Base-by-base conservation (phyloP, 495 filamentous ascomycete species). In the Glonium stellatum region DNA sequence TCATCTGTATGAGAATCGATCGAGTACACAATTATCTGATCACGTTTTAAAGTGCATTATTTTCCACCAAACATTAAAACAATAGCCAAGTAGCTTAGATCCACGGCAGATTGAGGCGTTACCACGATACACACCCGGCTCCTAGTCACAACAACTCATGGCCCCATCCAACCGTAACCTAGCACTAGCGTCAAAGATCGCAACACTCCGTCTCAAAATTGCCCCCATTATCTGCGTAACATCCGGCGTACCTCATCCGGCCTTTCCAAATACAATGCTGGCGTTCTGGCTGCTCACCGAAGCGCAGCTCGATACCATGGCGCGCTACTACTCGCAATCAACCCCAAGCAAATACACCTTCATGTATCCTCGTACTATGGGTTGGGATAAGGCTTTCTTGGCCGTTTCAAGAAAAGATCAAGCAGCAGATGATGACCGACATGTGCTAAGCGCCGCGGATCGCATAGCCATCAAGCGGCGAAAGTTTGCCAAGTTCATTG, bases 201-300 rank as follows among this genome's bases (percentile, higher is more conserved):
- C 58, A 5, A 52, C 65, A 41, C 67, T 75, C 51, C 62, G 65
- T 2, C 76, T 82, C 34, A 72, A 71, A 19, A 79, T 86, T 37
- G 75, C 78, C 9, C 83, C 84, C 0, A 77, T 87, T 5, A 78
- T 84, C 8, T 76, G 78, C 55, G 72, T 85, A 34, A 82, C 79
- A 9, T 81, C 80, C 0, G 87, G 85, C 50, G 63, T 70, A 10
- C 58, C 81, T 0, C 85, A 90, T 70, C 83, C 85, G 0, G 60
- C 73, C 18, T 95, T 89, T 74, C 89, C 90, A 0, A 57, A 35
- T 0, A 86, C 80, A 0, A 67, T 90, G 13, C 78, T 92, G 0
- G 73, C 79, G 70, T 91, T 84, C 77, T 87, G 86, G 76, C 82
- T 93, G 23, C 80, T 95, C 44, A 89, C 88, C 34, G 79, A 82